phyloP scores from a whole-genome alignment of 768 basidiomycete genomes.

The Pleurotus ostreatus region DNA sequence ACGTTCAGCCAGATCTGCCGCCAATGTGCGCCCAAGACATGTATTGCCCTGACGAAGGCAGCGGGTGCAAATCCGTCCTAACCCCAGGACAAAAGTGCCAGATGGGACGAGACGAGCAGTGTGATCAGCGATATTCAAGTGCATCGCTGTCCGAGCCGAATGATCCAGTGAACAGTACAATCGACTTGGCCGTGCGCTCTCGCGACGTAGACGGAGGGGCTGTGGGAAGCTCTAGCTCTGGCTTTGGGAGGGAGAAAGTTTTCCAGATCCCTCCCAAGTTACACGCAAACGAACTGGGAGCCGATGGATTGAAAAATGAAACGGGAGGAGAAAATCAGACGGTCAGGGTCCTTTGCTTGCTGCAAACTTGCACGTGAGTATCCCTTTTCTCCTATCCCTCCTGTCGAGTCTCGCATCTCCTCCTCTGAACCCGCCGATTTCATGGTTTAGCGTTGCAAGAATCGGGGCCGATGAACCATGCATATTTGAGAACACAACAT shows the following conservation, averaged over 20 bases:
- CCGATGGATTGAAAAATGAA: too few species aligned
- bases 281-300: too few species aligned
- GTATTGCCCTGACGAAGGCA: slow-evolving; percentile 71
- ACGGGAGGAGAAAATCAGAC: slow-evolving; percentile 25
- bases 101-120: slow-evolving; percentile 60
- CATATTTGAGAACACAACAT: slow-evolving; percentile 47
- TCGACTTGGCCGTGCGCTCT: too few species aligned
- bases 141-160: slow-evolving; percentile 7
- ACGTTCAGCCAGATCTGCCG: slow-evolving; percentile 29
- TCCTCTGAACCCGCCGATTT: background rate
- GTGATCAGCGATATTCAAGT: slow-evolving; percentile 30
- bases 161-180: too few species aligned
- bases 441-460: slow-evolving; percentile 46
- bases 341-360: slow-evolving; percentile 58
- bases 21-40: slow-evolving; percentile 45
- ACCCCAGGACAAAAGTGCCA: slow-evolving; percentile 48
- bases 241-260: background rate
- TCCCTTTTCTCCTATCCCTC: background rate
- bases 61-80: slow-evolving; percentile 42
- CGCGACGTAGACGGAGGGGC: too few species aligned
- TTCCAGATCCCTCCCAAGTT: background rate
- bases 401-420: background rate
- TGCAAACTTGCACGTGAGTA: slow-evolving; percentile 53
- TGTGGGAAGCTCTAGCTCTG: too few species aligned
- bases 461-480: slow-evolving; percentile 49